Evolutionary conservation across 1,284 basidiomycete genomes (phyloP).

Genomic region (Chalciporus piperatoides): DNA sequence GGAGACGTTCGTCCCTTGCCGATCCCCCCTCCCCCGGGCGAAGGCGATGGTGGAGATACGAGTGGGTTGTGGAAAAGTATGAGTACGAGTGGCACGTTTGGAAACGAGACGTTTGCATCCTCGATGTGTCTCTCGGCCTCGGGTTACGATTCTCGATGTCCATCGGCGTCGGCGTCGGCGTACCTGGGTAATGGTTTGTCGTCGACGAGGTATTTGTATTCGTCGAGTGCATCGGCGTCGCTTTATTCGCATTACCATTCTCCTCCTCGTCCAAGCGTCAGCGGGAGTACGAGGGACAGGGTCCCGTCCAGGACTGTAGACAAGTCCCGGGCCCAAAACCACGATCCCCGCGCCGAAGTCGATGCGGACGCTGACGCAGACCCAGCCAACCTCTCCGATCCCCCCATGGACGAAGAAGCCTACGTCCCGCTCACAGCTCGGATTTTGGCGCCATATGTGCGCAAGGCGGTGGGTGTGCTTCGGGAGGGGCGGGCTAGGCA

Average conservation of each 20-base stretch:
- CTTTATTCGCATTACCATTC: conserved; percentile 27
- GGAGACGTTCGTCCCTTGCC: conserved; percentile 41
- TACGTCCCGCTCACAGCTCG: conserved; percentile 58
- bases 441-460: conserved; percentile 47
- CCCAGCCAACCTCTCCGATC: conserved; percentile 56
- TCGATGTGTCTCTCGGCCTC: neutral
- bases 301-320: neutral
- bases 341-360: neutral
- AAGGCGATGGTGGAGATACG: conserved; percentile 11
- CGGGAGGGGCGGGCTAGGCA: conserved; percentile 3
- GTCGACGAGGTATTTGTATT: conserved; percentile 13
- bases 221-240: conserved; percentile 18
- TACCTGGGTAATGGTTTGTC: neutral
- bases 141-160: too few relatives aligned
- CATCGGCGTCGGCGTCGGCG: too few relatives aligned
- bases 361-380: conserved; percentile 33
- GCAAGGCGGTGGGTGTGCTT: conserved; percentile 42
- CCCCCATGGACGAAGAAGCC: conserved; percentile 46
- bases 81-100: conserved; percentile 20
- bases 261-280: conserved; percentile 8
- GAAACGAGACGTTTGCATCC: neutral
- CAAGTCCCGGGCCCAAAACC: too few relatives aligned
- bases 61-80: conserved; percentile 43
- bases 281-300: neutral
- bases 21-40: neutral